A percentile compares a stretch with the other conserved stretches of the same genome.
These are phyloP conservation scores for Populus tomentosa DNA, from an alignment of 441 rosid species.

Conservation along the genomic window DNA sequence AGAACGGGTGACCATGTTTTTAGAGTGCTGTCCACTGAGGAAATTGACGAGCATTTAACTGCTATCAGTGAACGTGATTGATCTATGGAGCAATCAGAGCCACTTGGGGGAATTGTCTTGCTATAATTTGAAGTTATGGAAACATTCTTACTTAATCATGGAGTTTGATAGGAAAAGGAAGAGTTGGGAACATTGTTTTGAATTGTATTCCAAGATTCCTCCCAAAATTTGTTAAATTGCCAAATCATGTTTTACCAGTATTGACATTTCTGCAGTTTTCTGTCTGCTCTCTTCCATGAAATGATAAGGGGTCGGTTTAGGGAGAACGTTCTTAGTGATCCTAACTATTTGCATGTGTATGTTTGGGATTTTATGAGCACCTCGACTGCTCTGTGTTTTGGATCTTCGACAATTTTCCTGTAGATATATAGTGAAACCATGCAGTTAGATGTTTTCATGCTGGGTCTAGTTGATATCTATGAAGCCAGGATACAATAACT, in stretches of 20 bases:
- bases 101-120: neutral
- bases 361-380: neutral
- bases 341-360: neutral
- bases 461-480: no score
- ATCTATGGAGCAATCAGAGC: neutral
- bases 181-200: neutral
- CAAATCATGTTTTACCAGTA: neutral
- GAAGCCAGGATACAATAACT: no score
- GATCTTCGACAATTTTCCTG: no score
- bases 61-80: slow-evolving; percentile 85
- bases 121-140: neutral
- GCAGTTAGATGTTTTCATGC: no score
- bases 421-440: no score
- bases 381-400: neutral
- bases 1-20: slow-evolving; percentile 61
- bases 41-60: slow-evolving; percentile 85
- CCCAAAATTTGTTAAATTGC: neutral
- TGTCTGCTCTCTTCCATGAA: neutral
- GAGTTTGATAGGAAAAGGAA: neutral
- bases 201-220: neutral
- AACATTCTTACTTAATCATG: slow-evolving; percentile 3
- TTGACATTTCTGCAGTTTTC: neutral
- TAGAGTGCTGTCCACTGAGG: slow-evolving; percentile 68
- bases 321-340: neutral
- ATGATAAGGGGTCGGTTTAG: neutral